Evolutionary conservation across 1,284 basidiomycete genomes (phyloP).

Genomic region (Pseudozyma thailandica): DNA sequence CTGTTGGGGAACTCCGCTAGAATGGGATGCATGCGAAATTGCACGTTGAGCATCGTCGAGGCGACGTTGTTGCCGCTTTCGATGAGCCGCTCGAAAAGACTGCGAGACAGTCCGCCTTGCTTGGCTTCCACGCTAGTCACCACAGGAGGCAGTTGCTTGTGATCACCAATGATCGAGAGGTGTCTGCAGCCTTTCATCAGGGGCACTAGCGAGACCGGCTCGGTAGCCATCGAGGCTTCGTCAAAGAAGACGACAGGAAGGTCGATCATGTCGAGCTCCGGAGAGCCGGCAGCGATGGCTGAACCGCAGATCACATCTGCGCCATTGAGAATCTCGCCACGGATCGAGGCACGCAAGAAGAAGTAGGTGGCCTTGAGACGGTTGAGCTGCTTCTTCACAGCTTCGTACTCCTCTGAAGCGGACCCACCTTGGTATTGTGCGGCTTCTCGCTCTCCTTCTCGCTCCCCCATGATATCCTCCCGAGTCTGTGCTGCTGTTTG

Average conservation of each 20-base stretch:
- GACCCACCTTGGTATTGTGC: constrained; percentile 15
- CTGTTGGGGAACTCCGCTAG: constrained; percentile 85
- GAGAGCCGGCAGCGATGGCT: constrained; percentile 54
- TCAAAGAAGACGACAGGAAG: constrained; percentile 94
- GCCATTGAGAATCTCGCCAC: constrained; percentile 66
- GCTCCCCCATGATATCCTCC: constrained; percentile 42
- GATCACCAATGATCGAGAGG: constrained; percentile 89
- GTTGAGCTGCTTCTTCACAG: constrained; percentile 49
- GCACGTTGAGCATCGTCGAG: constrained; percentile 80
- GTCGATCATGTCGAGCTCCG: constrained; percentile 73
- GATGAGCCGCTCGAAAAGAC: constrained; percentile 88
- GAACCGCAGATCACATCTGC: constrained; percentile 69
- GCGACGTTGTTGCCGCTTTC: constrained; percentile 26
- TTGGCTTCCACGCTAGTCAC: constrained; percentile 72
- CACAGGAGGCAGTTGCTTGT: constrained; percentile 93
- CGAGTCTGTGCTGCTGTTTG: constrained; percentile 16
- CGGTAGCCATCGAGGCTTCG: constrained; percentile 94
- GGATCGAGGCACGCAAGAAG: constrained; percentile 62
- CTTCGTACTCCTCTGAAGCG: constrained; percentile 38
- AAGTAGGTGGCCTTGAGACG: constrained; percentile 57
- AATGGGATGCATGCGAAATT: constrained; percentile 93
- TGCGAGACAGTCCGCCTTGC: constrained; percentile 79
- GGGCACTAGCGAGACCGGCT: constrained; percentile 73
- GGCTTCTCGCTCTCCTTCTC: constrained; percentile 22
- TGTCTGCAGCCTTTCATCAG: constrained; percentile 75